Evolutionary conservation across 768 basidiomycete species (phyloP), one percentile per base, ranked within the genome.

Genomic region (Serendipita sp.): DNA sequence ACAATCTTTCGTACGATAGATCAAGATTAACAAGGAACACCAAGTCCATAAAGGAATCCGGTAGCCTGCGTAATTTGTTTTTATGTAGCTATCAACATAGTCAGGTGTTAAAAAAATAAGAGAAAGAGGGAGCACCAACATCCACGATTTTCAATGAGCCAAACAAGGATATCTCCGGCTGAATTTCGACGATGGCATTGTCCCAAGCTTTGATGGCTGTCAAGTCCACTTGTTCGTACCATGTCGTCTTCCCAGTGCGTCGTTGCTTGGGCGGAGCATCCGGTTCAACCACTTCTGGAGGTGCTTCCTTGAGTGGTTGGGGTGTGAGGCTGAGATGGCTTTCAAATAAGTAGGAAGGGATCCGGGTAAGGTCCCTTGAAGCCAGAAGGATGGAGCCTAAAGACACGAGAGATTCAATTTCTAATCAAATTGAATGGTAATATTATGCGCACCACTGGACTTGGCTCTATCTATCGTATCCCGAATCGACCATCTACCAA

Each of bases 171-270:
- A 92, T 84, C 70, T 92, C 90, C 24, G 82, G 83, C 66, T 90
- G 89, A 30, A 92, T 77, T 68, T 88, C 86, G 17, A 79, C 66
- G 43, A 92, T 90, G 20, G 85, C 83, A 67, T 92, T 91, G 68
- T 83, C 85, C 81, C 85, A 85, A 16, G 82, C 83, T 69, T 89
- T 90, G 44, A 92, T 73, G 3, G 86, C 74, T 41, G 81, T 79
- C 22, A 92, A 73, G 71, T 92, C 89, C 69, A 86, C 84, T 1
- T 85, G 85, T 69, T 90, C 88, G 67, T 83, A 92, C 87, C 89
- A 89, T 0, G 85, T 77, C 13, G 85, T 82, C 74, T 33, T 69
- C 65, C 45, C 70, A 69, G 31, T 70, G 65, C 43, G 75, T 74
- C 2, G 76, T 30, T 62, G 50, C 30, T 61, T 65, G 33, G 62